Percentiles rank a stretch among this genome's conserved stretches.
Evolutionary conservation across 192 early-diverging fungal genomes (phyloP).

Genomic region (Backusella parvicylindrica): DNA sequence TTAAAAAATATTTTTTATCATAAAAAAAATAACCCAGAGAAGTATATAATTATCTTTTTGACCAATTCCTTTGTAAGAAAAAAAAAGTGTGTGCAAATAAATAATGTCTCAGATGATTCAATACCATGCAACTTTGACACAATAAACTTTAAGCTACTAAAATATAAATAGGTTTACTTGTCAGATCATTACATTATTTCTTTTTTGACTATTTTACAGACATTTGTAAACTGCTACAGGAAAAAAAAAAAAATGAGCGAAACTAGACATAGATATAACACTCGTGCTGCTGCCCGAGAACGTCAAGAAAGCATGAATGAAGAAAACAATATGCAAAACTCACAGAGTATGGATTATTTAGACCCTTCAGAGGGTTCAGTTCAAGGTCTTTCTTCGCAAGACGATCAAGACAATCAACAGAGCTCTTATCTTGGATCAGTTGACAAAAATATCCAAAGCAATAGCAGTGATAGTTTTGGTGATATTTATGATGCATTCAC

Average conservation of each 20-base stretch:
- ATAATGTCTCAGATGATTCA: not conserved
- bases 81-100: not conserved
- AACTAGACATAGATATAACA: not conserved
- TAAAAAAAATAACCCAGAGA: not conserved
- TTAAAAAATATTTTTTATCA: not conserved
- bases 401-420: not conserved
- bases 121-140: not conserved
- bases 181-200: not conserved
- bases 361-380: not conserved
- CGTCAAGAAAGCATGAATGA: not conserved
- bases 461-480: not conserved
- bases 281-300: not conserved
- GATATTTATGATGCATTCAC: not conserved
- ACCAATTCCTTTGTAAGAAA: not conserved
- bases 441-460: not conserved
- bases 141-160: not conserved
- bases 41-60: not conserved
- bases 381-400: not conserved
- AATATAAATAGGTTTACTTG: not conserved
- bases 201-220: not conserved
- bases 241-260: not conserved
- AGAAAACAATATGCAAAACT: not conserved
- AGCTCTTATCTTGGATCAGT: not conserved
- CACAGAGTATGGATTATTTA: not conserved
- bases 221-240: not conserved